Evolutionary conservation across 2,329 filamentous ascomycete species (phyloP).

Genomic region (Fusarium sp.): DNA sequence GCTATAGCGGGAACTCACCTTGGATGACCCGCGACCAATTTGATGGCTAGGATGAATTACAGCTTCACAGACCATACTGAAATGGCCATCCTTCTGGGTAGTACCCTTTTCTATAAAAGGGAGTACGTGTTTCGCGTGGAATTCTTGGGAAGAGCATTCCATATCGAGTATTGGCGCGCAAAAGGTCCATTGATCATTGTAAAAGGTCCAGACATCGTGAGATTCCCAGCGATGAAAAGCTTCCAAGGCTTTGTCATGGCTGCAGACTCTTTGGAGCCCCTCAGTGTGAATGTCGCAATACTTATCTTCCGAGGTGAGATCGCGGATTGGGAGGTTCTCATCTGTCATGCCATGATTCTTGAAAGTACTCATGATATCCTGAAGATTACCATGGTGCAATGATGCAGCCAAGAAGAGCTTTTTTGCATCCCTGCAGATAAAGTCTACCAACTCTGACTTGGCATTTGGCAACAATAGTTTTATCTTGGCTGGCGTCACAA

Average conservation of each 20-base stretch:
- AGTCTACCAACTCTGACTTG: not conserved
- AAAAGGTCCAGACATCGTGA: not conserved
- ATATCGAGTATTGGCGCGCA: slow-evolving; percentile 3
- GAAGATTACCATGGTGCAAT: not conserved
- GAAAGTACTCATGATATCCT: not conserved
- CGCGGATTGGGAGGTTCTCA: slow-evolving; percentile 1
- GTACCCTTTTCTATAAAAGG: slow-evolving; percentile 2
- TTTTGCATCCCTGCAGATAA: not conserved
- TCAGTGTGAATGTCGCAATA: not conserved
- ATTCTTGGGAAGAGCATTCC: not conserved
- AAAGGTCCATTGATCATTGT: slow-evolving; percentile 6
- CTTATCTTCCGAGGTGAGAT: not conserved
- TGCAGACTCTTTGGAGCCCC: not conserved
- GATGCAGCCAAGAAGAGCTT: slow-evolving; percentile 3
- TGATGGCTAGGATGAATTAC: slow-evolving; percentile 17
- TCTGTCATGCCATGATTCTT: not conserved
- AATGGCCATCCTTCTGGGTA: slow-evolving; percentile 13
- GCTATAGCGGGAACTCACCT: not conserved
- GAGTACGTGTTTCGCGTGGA: not conserved
- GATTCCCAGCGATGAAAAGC: slow-evolving; percentile 10
- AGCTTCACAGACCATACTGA: slow-evolving; percentile 18
- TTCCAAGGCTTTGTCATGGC: not conserved
- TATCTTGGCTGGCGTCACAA: not conserved
- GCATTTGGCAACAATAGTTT: not conserved
- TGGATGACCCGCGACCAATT: not conserved